A percentile compares a stretch with the other conserved stretches of the same genome.
These are phyloP conservation scores for Xanthoconium separans DNA, from an alignment of 1,284 basidiomycete genomes.

Conservation along the genomic window DNA sequence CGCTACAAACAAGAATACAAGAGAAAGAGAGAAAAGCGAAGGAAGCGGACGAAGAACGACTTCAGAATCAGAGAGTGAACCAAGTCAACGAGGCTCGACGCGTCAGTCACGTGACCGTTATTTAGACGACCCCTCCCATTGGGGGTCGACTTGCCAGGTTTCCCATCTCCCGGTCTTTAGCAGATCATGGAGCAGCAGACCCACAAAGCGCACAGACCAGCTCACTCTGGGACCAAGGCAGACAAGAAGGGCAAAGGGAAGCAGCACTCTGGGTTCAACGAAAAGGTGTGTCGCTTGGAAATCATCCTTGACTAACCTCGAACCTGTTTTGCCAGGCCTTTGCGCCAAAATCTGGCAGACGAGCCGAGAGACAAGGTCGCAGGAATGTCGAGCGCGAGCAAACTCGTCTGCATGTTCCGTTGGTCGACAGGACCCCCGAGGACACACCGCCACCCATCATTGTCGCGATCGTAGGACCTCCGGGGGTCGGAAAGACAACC, in stretches of 20 bases:
- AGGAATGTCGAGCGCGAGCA: constrained; percentile 94
- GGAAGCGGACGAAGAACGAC: constrained; percentile 3
- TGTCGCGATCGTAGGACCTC: constrained; percentile 95
- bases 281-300: constrained; percentile 63
- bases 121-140: constrained; percentile 10
- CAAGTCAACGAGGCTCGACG: constrained; percentile 21
- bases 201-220: constrained; percentile 77
- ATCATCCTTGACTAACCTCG: background rate
- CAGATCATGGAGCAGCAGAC: constrained; percentile 59
- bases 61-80: background rate
- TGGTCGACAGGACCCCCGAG: constrained; percentile 92
- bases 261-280: constrained; percentile 80
- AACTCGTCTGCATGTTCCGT: constrained; percentile 92
- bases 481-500: constrained; percentile 96
- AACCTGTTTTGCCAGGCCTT: constrained; percentile 68
- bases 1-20: constrained; percentile 16
- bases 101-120: constrained; percentile 30
- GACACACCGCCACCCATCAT: constrained; percentile 93
- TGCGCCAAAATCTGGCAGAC: constrained; percentile 86
- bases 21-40: constrained; percentile 14
- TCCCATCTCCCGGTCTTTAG: background rate
- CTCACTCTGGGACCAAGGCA: constrained; percentile 70
- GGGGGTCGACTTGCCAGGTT: constrained; percentile 19
- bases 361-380: constrained; percentile 86
- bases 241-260: constrained; percentile 79